phyloP scores from a whole-genome alignment of 225 moss, liverwort and hornwort genomes.

The Polytrichum commune region DNA sequence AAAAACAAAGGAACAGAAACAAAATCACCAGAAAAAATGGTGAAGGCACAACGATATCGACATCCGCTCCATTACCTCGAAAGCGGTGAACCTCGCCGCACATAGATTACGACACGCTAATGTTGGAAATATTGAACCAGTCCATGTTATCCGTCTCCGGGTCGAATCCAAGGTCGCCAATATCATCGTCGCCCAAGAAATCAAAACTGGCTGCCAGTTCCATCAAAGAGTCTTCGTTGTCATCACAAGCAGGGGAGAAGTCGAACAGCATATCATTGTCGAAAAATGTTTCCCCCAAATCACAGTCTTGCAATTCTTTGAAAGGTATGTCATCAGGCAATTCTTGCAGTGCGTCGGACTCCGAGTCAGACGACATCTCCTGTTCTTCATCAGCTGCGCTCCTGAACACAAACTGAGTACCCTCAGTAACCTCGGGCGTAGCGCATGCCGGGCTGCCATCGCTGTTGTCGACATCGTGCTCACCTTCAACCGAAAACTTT shows the following conservation, averaged over 20 bases:
- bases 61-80: background rate
- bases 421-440: background rate
- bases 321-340: background rate
- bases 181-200: slow-evolving; percentile 34
- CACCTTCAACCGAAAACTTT: background rate
- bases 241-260: slow-evolving; percentile 25
- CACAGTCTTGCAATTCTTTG: slow-evolving; percentile 3
- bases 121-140: slow-evolving; percentile 48
- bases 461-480: background rate
- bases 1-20: no score
- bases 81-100: background rate
- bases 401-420: background rate
- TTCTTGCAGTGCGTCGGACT: background rate
- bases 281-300: slow-evolving; percentile 22
- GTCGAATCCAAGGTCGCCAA: slow-evolving; percentile 37
- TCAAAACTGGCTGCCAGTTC: slow-evolving; percentile 47
- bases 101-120: slow-evolving; percentile 9
- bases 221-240: slow-evolving; percentile 12
- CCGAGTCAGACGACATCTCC: background rate
- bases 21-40: background rate
- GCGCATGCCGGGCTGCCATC: background rate
- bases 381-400: background rate
- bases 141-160: slow-evolving; percentile 11
- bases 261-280: slow-evolving; percentile 60
- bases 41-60: background rate